Conservation (phyloP, 2,329 filamentous ascomycete species). For the Magnaporthales sp. region DNA sequence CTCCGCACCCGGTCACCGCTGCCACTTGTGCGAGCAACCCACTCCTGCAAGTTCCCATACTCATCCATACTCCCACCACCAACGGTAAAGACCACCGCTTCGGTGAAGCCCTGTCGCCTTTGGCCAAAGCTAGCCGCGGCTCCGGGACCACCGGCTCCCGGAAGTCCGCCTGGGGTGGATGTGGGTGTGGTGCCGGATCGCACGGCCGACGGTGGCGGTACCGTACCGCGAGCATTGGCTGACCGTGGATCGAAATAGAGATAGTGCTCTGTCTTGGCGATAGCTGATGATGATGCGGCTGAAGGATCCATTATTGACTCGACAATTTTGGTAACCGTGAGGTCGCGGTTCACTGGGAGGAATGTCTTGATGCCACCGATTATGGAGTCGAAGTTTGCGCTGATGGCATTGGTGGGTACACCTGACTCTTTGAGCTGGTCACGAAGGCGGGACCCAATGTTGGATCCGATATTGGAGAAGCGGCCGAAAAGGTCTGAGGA, state of each 20-base stretch:
- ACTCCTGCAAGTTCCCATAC: conserved; percentile 94
- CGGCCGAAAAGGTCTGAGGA: conserved; percentile 82
- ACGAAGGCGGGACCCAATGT: conserved; percentile 82
- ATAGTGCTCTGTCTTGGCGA: conserved; percentile 93
- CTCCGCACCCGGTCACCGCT: conserved; percentile 54
- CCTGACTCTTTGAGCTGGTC: conserved; percentile 87
- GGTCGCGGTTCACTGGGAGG: conserved; percentile 87
- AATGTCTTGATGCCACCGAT: conserved; percentile 98
- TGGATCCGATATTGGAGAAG: conserved; percentile 79
- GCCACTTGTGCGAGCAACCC: conserved; percentile 71
- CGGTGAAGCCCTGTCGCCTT: conserved; percentile 77
- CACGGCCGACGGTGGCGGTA: conserved; percentile 67
- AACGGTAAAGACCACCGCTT: conserved; percentile 89
- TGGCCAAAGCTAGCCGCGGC: conserved; percentile 81
- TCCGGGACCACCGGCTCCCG: conserved; percentile 40
- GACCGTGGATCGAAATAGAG: conserved; percentile 95
- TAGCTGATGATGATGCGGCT: conserved; percentile 80
- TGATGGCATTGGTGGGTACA: conserved; percentile 59
- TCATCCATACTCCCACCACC: conserved; percentile 98
- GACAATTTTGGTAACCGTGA: conserved; percentile 95
- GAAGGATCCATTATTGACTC: conserved; percentile 97
- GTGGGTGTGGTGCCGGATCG: conserved; percentile 30
- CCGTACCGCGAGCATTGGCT: conserved; percentile 83
- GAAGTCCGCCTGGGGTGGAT: conserved; percentile 33
- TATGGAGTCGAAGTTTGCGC: conserved; percentile 83